A percentile compares a stretch with the other conserved stretches of the same genome.
phyloP scores from a whole-genome alignment of 306 rosid genomes.

The Mimosa pudica region DNA sequence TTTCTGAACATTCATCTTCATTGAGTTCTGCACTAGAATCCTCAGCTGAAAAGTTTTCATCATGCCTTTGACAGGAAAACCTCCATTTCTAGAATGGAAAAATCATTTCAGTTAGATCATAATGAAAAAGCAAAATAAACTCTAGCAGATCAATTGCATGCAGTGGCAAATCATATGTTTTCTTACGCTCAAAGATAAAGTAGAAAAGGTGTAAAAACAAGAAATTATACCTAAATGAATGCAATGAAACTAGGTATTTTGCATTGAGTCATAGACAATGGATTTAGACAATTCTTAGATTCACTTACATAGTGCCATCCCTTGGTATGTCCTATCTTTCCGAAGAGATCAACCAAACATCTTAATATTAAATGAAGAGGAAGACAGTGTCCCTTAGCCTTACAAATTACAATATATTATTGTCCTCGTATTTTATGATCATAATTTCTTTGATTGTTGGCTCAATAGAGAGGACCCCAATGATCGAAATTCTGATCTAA shows the following conservation, averaged over 20 bases:
- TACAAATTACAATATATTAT: neutral
- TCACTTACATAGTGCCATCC: neutral
- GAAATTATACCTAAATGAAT: neutral
- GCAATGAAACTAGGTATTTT: neutral
- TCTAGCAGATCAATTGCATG: slow-evolving; percentile 6
- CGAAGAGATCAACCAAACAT: neutral
- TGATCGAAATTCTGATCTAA: neutral
- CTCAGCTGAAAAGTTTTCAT: slow-evolving; percentile 38
- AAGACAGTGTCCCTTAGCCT: neutral
- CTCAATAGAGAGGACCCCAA: neutral
- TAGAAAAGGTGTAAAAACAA: neutral
- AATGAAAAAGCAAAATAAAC: neutral
- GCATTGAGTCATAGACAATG: neutral
- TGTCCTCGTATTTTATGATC: neutral
- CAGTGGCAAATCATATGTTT: slow-evolving; percentile 12
- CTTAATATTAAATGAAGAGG: neutral
- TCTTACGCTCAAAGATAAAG: neutral
- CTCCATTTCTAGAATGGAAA: slow-evolving; percentile 48
- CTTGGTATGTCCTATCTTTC: neutral
- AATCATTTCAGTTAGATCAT: slow-evolving; percentile 23
- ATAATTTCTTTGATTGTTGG: neutral
- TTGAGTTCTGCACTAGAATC: slow-evolving; percentile 30
- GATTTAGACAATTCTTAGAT: neutral
- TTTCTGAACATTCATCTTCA: slow-evolving; percentile 43
- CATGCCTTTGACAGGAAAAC: slow-evolving; percentile 43